These are phyloP conservation scores for Phialophora macrospora DNA, from an alignment of 2,329 filamentous ascomycete species.

Conservation along the genomic window DNA sequence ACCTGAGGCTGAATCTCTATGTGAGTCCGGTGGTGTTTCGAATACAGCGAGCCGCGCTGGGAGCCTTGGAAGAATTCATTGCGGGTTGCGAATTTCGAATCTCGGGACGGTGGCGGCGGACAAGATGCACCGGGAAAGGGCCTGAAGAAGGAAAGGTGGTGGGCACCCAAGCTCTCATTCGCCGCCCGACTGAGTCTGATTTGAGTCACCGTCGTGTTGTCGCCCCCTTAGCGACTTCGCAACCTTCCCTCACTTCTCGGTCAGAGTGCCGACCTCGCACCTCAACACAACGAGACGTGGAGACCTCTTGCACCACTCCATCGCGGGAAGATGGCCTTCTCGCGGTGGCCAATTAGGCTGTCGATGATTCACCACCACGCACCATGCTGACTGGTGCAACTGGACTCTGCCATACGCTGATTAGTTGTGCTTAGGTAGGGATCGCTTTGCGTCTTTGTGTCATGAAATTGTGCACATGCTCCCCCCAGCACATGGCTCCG, in stretches of 20 bases:
- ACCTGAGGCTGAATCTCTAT: conserved; percentile 1
- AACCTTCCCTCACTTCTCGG: conserved; percentile 2
- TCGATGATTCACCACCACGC: conserved; percentile 30
- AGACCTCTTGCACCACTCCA: conserved; percentile 8
- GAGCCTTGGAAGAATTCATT: neutral
- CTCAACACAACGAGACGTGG: neutral
- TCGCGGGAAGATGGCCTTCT: conserved; percentile 9
- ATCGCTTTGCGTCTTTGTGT: conserved; percentile 23
- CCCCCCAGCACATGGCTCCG: neutral
- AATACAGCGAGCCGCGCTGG: neutral
- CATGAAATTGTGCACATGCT: conserved; percentile 16
- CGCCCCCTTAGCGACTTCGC: conserved; percentile 1
- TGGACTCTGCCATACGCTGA: conserved; percentile 17
- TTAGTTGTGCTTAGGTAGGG: conserved; percentile 27
- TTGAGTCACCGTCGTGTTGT: conserved; percentile 25
- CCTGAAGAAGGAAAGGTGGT: conserved; percentile 25
- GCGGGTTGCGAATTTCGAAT: neutral
- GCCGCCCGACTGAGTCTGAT: conserved; percentile 27
- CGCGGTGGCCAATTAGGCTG: conserved; percentile 34
- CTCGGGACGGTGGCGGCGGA: conserved; percentile 2
- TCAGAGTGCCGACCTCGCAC: conserved; percentile 19
- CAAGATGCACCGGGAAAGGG: neutral
- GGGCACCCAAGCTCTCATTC: conserved; percentile 18
- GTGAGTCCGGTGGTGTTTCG: neutral
- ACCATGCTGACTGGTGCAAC: conserved; percentile 20